Conservation (phyloP, 2,329 filamentous ascomycete species). For the Furcasterigmium sp. region DNA sequence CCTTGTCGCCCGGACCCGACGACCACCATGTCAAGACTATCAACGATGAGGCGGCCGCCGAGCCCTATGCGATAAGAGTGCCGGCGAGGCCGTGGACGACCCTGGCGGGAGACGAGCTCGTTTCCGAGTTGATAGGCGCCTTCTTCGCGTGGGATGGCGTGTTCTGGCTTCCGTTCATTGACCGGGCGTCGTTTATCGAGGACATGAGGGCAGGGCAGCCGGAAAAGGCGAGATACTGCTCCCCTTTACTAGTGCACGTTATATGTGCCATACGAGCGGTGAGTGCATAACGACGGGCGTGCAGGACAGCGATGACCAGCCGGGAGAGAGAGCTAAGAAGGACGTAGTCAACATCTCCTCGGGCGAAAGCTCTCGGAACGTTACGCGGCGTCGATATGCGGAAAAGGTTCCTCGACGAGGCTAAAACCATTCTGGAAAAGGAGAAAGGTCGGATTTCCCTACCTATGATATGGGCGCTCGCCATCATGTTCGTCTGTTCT, state of each 20-base stretch:
- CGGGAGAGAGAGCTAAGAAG: neutral
- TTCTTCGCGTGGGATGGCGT: constrained; percentile 23
- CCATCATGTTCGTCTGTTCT: constrained; percentile 3
- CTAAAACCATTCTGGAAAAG: constrained; percentile 5
- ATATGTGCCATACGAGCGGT: constrained; percentile 24
- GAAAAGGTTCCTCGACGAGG: constrained; percentile 3
- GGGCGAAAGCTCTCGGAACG: neutral
- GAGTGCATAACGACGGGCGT: too few species aligned
- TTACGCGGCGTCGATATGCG: neutral
- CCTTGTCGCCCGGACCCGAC: constrained; percentile 11
- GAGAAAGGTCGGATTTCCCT: constrained; percentile 4
- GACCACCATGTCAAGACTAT: constrained; percentile 6
- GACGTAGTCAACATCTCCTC: neutral
- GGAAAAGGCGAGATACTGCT: constrained; percentile 18
- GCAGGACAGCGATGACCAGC: too few species aligned
- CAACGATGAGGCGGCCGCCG: neutral
- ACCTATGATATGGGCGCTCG: constrained; percentile 1
- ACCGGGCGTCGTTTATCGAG: constrained; percentile 17
- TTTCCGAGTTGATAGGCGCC: constrained; percentile 22
- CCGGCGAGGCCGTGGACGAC: constrained; percentile 22
- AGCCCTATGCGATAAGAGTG: constrained; percentile 12
- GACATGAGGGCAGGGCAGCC: constrained; percentile 17
- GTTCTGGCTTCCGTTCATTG: constrained; percentile 18
- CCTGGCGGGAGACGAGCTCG: constrained; percentile 21
- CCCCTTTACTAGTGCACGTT: constrained; percentile 24